Evolutionary conservation across 1,284 basidiomycete species (phyloP).

Genomic region (Puccinia triticina): DNA sequence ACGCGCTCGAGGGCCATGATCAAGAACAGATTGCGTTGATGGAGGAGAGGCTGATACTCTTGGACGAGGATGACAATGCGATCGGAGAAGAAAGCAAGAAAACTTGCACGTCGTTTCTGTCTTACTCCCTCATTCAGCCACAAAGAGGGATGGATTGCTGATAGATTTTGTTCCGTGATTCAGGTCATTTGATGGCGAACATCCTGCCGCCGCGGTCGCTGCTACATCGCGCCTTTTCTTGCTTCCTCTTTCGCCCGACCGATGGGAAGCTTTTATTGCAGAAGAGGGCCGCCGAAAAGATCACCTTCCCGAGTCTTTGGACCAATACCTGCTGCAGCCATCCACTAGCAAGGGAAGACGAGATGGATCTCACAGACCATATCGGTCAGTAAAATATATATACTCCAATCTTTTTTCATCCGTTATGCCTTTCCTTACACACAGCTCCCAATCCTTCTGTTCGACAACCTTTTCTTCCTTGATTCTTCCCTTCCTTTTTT

Average conservation of each 20-base stretch:
- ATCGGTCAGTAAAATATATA: constrained; percentile 64
- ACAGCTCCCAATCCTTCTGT: constrained; percentile 13
- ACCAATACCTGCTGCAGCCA: constrained; percentile 99
- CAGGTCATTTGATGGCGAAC: constrained; percentile 97
- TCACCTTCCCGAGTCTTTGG: constrained; percentile 99
- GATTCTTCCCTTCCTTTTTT: background rate
- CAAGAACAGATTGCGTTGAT: constrained; percentile 72
- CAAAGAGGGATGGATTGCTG: too few species aligned
- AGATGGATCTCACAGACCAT: constrained; percentile 73
- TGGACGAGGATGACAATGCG: constrained; percentile 82
- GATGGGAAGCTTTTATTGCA: constrained; percentile 95
- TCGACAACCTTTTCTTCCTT: background rate
- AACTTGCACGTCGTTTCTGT: constrained; percentile 83
- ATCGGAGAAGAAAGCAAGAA: constrained; percentile 96
- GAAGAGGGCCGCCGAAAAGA: constrained; percentile 93
- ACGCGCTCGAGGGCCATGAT: constrained; percentile 58
- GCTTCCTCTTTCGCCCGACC: constrained; percentile 90
- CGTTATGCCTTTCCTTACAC: background rate
- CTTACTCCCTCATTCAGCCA: too few species aligned
- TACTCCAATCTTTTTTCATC: background rate
- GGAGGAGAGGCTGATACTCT: constrained; percentile 89
- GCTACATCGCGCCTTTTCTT: constrained; percentile 96
- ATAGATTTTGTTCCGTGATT: background rate
- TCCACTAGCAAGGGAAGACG: constrained; percentile 74
- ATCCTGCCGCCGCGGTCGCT: constrained; percentile 75